Evolutionary conservation across 2,329 filamentous ascomycete species (phyloP).

Genomic region (Cladosporium austrohemisphaericum): DNA sequence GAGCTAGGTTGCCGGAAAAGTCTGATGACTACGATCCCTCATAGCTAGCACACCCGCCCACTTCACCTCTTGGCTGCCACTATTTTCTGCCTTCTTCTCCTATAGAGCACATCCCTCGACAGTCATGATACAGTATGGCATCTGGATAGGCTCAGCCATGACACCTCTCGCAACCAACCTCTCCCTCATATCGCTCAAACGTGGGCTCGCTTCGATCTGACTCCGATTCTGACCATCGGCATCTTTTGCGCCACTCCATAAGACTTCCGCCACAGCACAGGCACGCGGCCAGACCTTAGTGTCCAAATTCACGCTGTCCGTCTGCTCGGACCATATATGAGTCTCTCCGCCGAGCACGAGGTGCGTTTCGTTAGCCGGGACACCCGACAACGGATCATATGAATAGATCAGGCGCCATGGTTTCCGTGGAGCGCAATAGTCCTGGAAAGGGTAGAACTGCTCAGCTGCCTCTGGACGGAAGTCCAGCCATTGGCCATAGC

Average conservation of each 20-base stretch:
- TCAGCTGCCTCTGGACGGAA: constrained; percentile 57
- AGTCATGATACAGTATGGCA: constrained; percentile 68
- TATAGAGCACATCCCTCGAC: constrained; percentile 45
- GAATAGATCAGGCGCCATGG: constrained; percentile 79
- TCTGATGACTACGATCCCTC: constrained; percentile 7
- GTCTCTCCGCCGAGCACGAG: constrained; percentile 78
- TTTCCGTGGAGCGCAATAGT: constrained; percentile 78
- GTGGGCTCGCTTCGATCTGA: constrained; percentile 64
- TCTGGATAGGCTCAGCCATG: constrained; percentile 62
- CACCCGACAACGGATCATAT: constrained; percentile 66
- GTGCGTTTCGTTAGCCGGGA: constrained; percentile 59
- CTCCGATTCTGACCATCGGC: constrained; percentile 64
- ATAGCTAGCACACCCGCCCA: constrained; percentile 14
- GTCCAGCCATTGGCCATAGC: constrained; percentile 74
- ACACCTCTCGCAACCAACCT: constrained; percentile 67
- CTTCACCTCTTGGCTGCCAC: constrained; percentile 2
- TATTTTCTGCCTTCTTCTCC: neutral
- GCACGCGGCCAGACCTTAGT: constrained; percentile 73
- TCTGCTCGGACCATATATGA: constrained; percentile 75
- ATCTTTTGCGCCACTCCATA: constrained; percentile 73
- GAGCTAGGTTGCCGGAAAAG: neutral
- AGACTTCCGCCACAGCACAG: constrained; percentile 69
- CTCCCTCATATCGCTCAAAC: constrained; percentile 73
- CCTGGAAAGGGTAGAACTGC: constrained; percentile 64
- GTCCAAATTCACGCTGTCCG: constrained; percentile 72